Conservation (phyloP, 192 early-diverging fungal genomes). For the Coemansia sp. region DNA sequence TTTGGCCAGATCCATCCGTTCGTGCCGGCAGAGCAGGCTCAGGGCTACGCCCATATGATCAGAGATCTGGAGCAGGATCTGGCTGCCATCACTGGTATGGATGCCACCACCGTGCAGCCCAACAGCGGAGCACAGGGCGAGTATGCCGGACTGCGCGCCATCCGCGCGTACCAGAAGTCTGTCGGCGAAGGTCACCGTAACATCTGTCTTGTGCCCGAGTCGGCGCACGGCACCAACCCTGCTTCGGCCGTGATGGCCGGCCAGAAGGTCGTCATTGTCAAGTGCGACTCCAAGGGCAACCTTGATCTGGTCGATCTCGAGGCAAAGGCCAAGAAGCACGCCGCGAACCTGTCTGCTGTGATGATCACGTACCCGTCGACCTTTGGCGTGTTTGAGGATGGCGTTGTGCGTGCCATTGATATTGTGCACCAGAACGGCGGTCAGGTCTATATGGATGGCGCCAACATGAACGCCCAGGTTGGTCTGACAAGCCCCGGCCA, state of each 20-base stretch:
- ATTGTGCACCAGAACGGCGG: slow-evolving; percentile 94
- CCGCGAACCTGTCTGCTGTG: slow-evolving; percentile 83
- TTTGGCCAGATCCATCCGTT: slow-evolving; percentile 96
- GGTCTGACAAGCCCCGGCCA: slow-evolving; percentile 83
- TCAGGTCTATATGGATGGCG: slow-evolving; percentile 99
- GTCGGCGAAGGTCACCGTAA: slow-evolving; percentile 82
- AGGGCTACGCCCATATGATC: slow-evolving; percentile 88
- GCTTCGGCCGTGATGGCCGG: slow-evolving; percentile 98
- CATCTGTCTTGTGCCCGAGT: slow-evolving; percentile 95
- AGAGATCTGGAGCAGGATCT: slow-evolving; percentile 88
- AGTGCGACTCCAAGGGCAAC: slow-evolving; percentile 91
- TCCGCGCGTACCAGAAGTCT: slow-evolving; percentile 88
- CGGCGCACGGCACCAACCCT: slow-evolving; percentile 99
- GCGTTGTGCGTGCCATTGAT: slow-evolving; percentile 81
- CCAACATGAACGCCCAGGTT: slow-evolving; percentile 88
- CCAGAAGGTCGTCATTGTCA: slow-evolving; percentile 88
- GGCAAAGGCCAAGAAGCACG: slow-evolving; percentile 85
- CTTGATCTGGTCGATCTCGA: slow-evolving; percentile 88
- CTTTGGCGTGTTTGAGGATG: slow-evolving; percentile 96
- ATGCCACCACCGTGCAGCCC: slow-evolving; percentile 91
- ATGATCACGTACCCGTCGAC: slow-evolving; percentile 99
- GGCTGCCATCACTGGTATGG: slow-evolving; percentile 91
- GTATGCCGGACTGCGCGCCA: slow-evolving; percentile 93
- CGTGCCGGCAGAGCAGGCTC: slow-evolving; percentile 90
- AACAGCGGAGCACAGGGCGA: slow-evolving; percentile 99